Evolutionary conservation across 164 flowering plant genomes (phyloP), one percentile per base, ranked within the genome.

Genomic region (Magnolia changhungtana): DNA sequence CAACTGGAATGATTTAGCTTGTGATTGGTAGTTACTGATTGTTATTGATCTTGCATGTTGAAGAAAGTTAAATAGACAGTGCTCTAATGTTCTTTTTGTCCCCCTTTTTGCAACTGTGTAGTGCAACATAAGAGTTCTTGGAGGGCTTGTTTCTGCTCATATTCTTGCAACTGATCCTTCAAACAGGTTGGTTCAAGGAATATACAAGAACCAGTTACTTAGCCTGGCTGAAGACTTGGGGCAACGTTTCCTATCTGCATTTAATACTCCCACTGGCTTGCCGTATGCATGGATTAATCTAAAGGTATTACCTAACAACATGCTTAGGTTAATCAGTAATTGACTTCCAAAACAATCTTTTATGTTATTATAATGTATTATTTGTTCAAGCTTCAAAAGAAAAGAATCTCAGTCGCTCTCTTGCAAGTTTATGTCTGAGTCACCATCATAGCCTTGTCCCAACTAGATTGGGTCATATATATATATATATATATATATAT

Each of bases 51-150:
- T 52, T 55, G 50, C 50, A 65, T 61, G 49, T 45, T 58, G 75
- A 49, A 68, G 69, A 13, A 21, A 72, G 14, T 69, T 61, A 52
- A 29, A 23, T 74, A 66, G 58, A 29, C 67, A 61, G 21, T 79
- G 55, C 71, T 74, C 83, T 87, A 63, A 84, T 83, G 75, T 51
- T 74, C 11, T 73, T 83, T 21, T 80, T 76, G 45, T 20, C 72
- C 82, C 55, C 72, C 73, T 84, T 82, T 49, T 82, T 51, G 74
- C 78, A 73, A 77, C 80, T 80, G 20, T 90, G 89, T 85, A 96
- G 99, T 92, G 98, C 94, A 96, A 96, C 94, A 96, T 96, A 86
- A 88, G 99, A 90, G 94, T 90, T 84, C 99, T 96, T 85, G 99
- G 99, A 84, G 99, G 99, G 85, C 99, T 96, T 86, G 90, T 96